A percentile compares a stretch with the other conserved stretches of the same genome.
Evolutionary conservation across 345 rosid genomes (phyloP).

Genomic region (Iberis pinnata): DNA sequence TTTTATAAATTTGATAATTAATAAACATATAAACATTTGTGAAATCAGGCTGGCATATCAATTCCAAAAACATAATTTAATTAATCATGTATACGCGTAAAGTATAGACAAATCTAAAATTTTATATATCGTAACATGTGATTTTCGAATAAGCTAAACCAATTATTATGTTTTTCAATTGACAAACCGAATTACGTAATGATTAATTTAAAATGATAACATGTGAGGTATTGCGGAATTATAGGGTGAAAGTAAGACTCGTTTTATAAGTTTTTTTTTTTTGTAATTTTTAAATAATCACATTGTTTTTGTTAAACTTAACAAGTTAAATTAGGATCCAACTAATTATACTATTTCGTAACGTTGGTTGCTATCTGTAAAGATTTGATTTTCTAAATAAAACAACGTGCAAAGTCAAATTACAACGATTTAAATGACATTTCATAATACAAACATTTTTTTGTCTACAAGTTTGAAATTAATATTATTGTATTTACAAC

Average conservation of each 20-base stretch:
- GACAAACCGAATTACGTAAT: conserved; percentile 6
- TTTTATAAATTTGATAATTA: too few species aligned
- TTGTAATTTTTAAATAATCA: not conserved
- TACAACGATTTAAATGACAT: not conserved
- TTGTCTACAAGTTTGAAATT: not conserved
- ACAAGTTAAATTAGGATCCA: conserved; percentile 15
- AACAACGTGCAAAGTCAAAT: not conserved
- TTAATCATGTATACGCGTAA: too few species aligned
- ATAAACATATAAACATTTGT: too few species aligned
- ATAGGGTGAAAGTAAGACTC: conserved; percentile 3
- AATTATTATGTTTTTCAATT: not conserved
- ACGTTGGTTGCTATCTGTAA: not conserved
- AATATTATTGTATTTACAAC: not conserved
- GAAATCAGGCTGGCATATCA: too few species aligned
- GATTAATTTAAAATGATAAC: conserved; percentile 9
- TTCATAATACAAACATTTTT: not conserved
- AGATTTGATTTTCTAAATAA: not conserved
- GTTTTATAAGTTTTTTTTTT: not conserved
- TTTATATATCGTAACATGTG: not conserved
- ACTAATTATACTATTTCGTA: conserved; percentile 1
- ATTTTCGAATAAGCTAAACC: not conserved
- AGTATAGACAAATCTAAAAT: too few species aligned
- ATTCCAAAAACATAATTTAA: too few species aligned
- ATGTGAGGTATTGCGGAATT: conserved; percentile 28
- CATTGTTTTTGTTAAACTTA: conserved; percentile 17